Conservation (phyloP, 345 rosid genomes). For the Erysimum cheiranthoides region DNA sequence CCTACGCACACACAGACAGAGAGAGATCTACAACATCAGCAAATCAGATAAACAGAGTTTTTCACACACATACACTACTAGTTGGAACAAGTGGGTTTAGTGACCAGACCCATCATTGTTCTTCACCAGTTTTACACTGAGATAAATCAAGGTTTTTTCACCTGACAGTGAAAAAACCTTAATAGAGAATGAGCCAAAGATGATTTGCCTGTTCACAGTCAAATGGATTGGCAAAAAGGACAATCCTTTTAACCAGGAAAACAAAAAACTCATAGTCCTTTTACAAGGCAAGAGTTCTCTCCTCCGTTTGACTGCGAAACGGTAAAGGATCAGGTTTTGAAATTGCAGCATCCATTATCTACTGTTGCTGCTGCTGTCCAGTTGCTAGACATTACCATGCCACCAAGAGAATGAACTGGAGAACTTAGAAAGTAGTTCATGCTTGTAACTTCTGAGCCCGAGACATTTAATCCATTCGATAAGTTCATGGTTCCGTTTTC, state of each 20-base stretch:
- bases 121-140: slow-evolving; percentile 26
- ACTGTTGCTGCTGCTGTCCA: slow-evolving; percentile 68
- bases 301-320: slow-evolving; percentile 31
- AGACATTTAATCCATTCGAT: slow-evolving; percentile 56
- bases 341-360: slow-evolving; percentile 62
- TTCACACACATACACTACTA: background rate
- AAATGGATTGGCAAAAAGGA: slow-evolving; percentile 46
- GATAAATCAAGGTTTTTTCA: slow-evolving; percentile 22
- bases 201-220: slow-evolving; percentile 91
- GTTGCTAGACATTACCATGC: slow-evolving; percentile 68
- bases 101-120: slow-evolving; percentile 35
- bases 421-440: slow-evolving; percentile 56
- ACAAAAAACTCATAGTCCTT: slow-evolving; percentile 25
- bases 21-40: background rate
- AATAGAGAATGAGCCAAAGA: slow-evolving; percentile 64
- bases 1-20: slow-evolving; percentile 7
- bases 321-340: slow-evolving; percentile 54
- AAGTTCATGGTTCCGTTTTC: slow-evolving; percentile 69
- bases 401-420: slow-evolving; percentile 54
- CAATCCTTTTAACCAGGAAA: slow-evolving; percentile 23
- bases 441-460: slow-evolving; percentile 84
- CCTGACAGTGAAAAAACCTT: slow-evolving; percentile 33
- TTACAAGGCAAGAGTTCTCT: slow-evolving; percentile 17
- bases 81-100: slow-evolving; percentile 34
- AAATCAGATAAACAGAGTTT: slow-evolving; percentile 8